Conservation (phyloP, 129 eudicot species). For the Logfia minima region DNA sequence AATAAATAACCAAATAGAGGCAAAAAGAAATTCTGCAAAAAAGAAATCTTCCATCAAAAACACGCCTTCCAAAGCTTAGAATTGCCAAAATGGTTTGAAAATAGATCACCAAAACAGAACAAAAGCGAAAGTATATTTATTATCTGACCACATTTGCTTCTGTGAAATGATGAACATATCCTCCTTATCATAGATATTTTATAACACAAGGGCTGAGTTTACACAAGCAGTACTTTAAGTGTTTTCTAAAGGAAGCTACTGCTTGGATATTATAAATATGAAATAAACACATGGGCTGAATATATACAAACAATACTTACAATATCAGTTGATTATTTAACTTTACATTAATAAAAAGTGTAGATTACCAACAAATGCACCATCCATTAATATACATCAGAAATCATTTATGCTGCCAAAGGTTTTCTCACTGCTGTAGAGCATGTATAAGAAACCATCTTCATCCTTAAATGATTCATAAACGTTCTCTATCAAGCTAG, state of each 20-base stretch:
- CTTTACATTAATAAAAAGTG: constrained; percentile 27
- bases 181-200: background rate
- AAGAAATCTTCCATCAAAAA: too few species aligned
- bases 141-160: too few species aligned
- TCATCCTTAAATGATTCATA: constrained; percentile 84
- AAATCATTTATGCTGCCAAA: constrained; percentile 44
- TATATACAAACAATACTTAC: constrained; percentile 1
- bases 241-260: constrained; percentile 47
- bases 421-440: constrained; percentile 63
- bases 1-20: too few species aligned
- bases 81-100: too few species aligned
- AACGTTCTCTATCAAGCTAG: constrained; percentile 73
- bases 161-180: too few species aligned
- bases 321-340: background rate
- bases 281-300: background rate
- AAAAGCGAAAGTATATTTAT: too few species aligned
- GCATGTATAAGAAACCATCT: constrained; percentile 37
- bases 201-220: background rate
- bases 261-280: background rate
- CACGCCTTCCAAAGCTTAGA: too few species aligned
- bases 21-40: too few species aligned
- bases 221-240: background rate
- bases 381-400: background rate
- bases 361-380: background rate
- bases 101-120: too few species aligned